Base-by-base conservation (phyloP, 495 filamentous ascomycete genomes). In the Physcia stellaris region DNA sequence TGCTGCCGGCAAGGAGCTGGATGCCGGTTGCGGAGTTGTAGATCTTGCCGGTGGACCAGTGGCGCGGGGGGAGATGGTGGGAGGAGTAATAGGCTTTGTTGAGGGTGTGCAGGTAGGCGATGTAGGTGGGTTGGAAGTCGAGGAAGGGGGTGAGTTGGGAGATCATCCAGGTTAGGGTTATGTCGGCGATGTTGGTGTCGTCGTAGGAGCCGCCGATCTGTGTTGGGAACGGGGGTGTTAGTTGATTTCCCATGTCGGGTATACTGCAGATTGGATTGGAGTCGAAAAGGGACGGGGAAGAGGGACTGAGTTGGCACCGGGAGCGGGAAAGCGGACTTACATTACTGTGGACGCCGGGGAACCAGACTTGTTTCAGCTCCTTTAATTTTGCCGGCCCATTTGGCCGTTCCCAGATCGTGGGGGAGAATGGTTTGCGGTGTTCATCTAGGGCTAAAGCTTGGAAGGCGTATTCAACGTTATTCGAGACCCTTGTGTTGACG, bases 361-460 rank as follows among this genome's bases (percentile, higher is more conserved):
- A 73, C 67, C 69, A 72, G 23, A 60, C 59, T 48, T 73, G 69
- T 32, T 47, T 57, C 17, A 52, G 52, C 4, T 52, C 45, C 20
- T 30, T 37, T 52, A 45, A 20, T 7, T 30, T 16, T 11, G 12
- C 32, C 44, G 47, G 42, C 43, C 54, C 13, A 24, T 43, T n/a
- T 20, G 60, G 52, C 26, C 60, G 44, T 48, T 64, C 54, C 67
- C 67, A 79, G 2, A 77, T 35, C 2, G 68, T 65, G 0, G 75
- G 72, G 4, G 52, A 38, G 44, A 74, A 77, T 3, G 69, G 55
- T 2, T 53, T 54, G 4, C 73, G 61, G 9, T 56, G 48, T 47
- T 78, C 74, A 33, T 79, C 73, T 0, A 79, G 53, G 4, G 70
- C 63, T 12, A 78, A 45, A 15, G 70, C 70, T 6, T 79, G 75